Evolutionary conservation across 805 yeast species (phyloP), one percentile per base, ranked within the genome.

Genomic region (Schwanniomyces pseudopolymorphus): DNA sequence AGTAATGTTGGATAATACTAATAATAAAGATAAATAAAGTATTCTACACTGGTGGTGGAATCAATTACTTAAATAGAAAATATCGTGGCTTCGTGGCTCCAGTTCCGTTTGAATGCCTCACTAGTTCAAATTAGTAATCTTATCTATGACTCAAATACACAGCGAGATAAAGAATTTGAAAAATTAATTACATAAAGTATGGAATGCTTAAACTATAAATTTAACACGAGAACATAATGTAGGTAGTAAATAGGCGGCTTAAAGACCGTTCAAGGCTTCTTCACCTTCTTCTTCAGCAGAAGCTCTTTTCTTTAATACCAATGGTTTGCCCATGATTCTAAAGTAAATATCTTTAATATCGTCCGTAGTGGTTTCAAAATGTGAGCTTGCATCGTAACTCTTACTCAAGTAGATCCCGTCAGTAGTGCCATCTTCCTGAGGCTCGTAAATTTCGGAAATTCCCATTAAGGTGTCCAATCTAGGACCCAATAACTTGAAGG

Each of bases 281-380:
- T 82, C 87, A 47, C 84, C 88, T 54, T 82, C 87, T 48, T 84
- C 88, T 48, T 83, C 89, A 24, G 74, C 83, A 24, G 80, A 71
- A 39, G 83, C 75, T 63, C 96, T 84, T 65, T 87, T 80, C 72
- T 89, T 84, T 56, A 91, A 79, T 20, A 87, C 95, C 59, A 94
- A 79, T 16, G 96, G 96, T 66, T 89, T 87, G 42, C 98, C 98
- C 27, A 87, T 87, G 53, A 94, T 85, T 66, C 98, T 82, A 67
- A 85, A 84, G 68, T 94, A 94, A 44, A 94, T 79, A 66, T 92
- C 97, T 70, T 89, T 90, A 57, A 94, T 96, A 66, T 94, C 98
- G 65, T 94, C 98, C 33, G 99, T 94, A 58, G 96, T 87, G 37
- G 91, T 74, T 70, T 94, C 99, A 64, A 94, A 94, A 70, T 94